These are phyloP conservation scores for Globisporangium acanthophoron DNA, from an alignment of 352 stramenopile species.

Conservation along the genomic window DNA sequence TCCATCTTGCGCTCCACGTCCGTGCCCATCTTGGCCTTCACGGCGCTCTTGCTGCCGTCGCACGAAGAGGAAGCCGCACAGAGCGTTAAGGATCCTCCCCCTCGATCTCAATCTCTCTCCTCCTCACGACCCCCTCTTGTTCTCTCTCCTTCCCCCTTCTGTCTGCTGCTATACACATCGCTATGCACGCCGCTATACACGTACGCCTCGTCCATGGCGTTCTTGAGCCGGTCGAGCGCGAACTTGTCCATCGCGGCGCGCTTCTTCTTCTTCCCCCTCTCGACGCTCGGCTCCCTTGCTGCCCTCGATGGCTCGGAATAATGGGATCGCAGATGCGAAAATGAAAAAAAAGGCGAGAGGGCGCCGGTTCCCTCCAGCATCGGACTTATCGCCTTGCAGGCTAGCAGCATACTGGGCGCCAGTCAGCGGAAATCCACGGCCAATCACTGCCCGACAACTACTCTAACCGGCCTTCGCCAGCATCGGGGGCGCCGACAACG, in stretches of 20 bases:
- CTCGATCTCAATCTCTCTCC: background rate
- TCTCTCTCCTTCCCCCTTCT: background rate
- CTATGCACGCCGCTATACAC: conserved; percentile 19
- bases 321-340: conserved; percentile 4
- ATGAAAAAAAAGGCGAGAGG: background rate
- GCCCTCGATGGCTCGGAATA: conserved; percentile 1
- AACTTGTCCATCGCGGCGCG: conserved; percentile 67
- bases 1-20: conserved; percentile 88
- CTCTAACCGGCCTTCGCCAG: no score
- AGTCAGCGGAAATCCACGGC: background rate
- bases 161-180: background rate
- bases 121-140: background rate
- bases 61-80: background rate
- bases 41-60: conserved; percentile 61
- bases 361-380: conserved; percentile 1
- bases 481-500: no score
- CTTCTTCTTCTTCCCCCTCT: conserved; percentile 1
- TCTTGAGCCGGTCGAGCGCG: conserved; percentile 81
- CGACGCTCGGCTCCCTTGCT: conserved; percentile 3
- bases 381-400: background rate
- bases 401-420: background rate
- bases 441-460: background rate
- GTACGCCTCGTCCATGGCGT: conserved; percentile 86
- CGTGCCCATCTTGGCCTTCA: conserved; percentile 84
- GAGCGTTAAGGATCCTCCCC: background rate